Base-by-base conservation (phyloP, 768 basidiomycete genomes). In the Russula foetens region DNA sequence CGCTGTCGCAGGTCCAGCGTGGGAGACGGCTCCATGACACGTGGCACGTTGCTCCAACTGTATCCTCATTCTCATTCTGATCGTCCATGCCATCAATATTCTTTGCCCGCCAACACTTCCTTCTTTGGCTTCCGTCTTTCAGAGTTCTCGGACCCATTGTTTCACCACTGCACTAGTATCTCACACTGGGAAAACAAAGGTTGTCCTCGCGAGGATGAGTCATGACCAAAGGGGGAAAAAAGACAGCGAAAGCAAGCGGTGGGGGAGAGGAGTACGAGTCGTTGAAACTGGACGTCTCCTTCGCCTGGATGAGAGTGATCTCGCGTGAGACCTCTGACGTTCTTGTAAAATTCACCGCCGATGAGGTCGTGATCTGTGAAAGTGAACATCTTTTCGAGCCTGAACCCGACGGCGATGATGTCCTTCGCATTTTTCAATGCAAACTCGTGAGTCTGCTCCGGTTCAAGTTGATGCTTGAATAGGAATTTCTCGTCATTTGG, bases 401-500 rank as follows among this genome's bases (percentile, higher is more conserved):
- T 81, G 74, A 98, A 93, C 1, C 97, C 97, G 62, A 95, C 90
- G 0, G 97, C 93, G 67, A 99, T 98, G 69, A 98, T 96, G 72
- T 98, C 96, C 66, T 81, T 84, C 21, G 94, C 88, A 69, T 98
- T 99, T 69, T 83, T 81, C 58, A 81, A 81, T 9, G 92, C 83
- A 71, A 94, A 98, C 24, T 77, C 76, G 69, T 84, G 83, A 23
- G 90, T 89, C 71, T 98, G 87, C 65, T 98, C 92, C 38, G 90
- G 80, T 71, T 92, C 95, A 61, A 97, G 82, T 65, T 90, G 89
- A 57, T 93, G 90, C 73, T 98, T 96, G 82, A 99, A 97, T 49
- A 99, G 74, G 78, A 98, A 99, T 72, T 99, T 99, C 72, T 99
- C 97, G 72, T 99, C 97, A 69, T 99, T 97, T 92, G n/a, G n/a